These are phyloP conservation scores for Chlorella vulgaris DNA, from an alignment of 139 green algal genomes.

Conservation along the genomic window DNA sequence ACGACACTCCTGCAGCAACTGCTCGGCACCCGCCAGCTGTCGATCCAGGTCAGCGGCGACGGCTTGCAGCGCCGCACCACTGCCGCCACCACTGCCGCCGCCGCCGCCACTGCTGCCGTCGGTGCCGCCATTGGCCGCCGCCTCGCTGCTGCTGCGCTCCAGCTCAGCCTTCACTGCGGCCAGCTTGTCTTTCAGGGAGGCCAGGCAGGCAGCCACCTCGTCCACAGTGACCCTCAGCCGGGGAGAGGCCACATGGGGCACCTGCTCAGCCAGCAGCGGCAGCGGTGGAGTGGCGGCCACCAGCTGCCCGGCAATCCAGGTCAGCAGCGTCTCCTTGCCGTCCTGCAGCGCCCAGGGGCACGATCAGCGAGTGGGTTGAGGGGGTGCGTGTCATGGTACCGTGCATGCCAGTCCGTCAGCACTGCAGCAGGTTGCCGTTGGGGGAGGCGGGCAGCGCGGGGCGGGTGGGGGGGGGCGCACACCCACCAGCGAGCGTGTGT, in stretches of 20 bases:
- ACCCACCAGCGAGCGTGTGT: constrained; percentile 42
- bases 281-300: not conserved
- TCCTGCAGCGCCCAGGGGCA: constrained; percentile 3
- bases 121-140: too few species aligned
- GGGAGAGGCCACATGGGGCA: constrained; percentile 25
- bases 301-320: constrained; percentile 43
- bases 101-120: not conserved
- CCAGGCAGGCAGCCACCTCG: constrained; percentile 39
- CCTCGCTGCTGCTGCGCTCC: not conserved
- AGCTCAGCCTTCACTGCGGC: constrained; percentile 17
- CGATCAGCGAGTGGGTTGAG: not conserved
- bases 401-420: too few species aligned
- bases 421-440: too few species aligned
- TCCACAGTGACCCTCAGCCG: constrained; percentile 23
- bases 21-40: constrained; percentile 16
- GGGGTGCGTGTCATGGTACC: too few species aligned
- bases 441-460: too few species aligned
- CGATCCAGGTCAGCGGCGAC: constrained; percentile 23
- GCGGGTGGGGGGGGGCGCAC: too few species aligned
- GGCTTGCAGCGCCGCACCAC: not conserved
- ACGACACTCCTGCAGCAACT: constrained; percentile 15
- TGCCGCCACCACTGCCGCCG: not conserved
- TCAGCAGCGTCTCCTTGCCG: constrained; percentile 44
- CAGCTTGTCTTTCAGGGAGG: constrained; percentile 24
- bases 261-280: constrained; percentile 30